Percentiles rank a stretch among this genome's conserved stretches.
Evolutionary conservation across 2,329 filamentous ascomycete species (phyloP).

Genomic region (Apiospora phragmitis): DNA sequence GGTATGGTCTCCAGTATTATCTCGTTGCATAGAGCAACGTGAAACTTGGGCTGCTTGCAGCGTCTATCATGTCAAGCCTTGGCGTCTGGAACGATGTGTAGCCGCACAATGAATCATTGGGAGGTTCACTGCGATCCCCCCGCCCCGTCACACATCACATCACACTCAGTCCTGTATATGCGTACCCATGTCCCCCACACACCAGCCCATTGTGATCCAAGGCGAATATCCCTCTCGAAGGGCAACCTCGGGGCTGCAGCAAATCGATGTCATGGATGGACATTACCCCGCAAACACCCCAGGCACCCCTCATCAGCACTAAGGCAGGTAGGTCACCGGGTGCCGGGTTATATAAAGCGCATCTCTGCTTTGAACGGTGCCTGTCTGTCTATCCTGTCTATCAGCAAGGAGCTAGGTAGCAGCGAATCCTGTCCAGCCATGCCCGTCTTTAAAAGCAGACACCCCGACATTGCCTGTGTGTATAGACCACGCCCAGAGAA

Average conservation of each 20-base stretch:
- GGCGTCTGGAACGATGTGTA: background rate
- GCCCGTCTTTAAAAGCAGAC: conserved; percentile 24
- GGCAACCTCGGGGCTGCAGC: background rate
- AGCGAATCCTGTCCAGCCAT: conserved; percentile 9
- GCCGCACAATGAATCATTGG: background rate
- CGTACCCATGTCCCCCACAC: background rate
- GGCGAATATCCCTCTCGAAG: background rate
- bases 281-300: background rate
- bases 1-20: too few relatives aligned
- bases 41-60: too few relatives aligned
- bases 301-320: background rate
- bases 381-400: background rate
- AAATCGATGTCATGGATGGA: background rate
- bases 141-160: background rate
- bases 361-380: background rate
- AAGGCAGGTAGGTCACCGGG: background rate
- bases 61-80: background rate
- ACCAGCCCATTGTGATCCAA: background rate
- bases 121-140: background rate
- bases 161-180: background rate
- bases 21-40: too few relatives aligned
- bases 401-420: background rate
- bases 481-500: background rate
- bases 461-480: conserved; percentile 24
- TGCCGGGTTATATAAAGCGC: background rate